Evolutionary conservation across 2,329 filamentous ascomycete genomes (phyloP).

Genomic region (Epichloe sylvatica): DNA sequence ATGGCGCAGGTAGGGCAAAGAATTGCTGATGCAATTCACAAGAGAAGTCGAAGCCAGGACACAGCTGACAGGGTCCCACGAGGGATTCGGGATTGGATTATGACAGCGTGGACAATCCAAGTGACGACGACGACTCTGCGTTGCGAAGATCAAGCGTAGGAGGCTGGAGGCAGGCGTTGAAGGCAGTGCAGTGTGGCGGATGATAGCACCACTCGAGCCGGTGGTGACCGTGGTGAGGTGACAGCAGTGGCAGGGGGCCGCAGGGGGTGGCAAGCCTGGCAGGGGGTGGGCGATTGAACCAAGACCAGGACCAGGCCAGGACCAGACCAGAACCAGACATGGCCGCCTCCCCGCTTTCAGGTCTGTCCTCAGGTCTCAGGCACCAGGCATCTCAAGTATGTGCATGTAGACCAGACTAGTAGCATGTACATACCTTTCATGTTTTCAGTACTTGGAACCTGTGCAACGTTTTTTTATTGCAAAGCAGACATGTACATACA

Average conservation of each 20-base stretch:
- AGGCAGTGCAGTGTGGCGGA: conserved; percentile 5
- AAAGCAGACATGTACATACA: too few species aligned
- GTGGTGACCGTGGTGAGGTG: neutral
- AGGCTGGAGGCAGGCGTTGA: neutral
- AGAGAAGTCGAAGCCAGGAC: conserved; percentile 1
- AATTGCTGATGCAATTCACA: conserved; percentile 8
- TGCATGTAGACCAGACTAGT: too few species aligned
- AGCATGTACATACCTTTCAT: too few species aligned
- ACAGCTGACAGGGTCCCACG: neutral
- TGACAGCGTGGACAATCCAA: conserved; percentile 1
- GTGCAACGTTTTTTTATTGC: too few species aligned
- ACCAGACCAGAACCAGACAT: too few species aligned
- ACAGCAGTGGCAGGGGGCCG: neutral
- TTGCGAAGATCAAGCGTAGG: conserved; percentile 2
- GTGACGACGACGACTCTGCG: conserved; percentile 5
- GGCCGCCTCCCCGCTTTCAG: too few species aligned
- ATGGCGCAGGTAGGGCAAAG: neutral
- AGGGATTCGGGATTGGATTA: conserved; percentile 1
- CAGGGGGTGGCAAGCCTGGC: too few species aligned
- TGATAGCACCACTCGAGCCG: neutral
- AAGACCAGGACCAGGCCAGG: too few species aligned
- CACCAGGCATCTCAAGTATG: too few species aligned
- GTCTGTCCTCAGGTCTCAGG: neutral
- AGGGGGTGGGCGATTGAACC: too few species aligned
- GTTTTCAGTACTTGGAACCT: too few species aligned